Evolutionary conservation across 441 rosid genomes (phyloP).

Genomic region (Adansonia madagascariensis): DNA sequence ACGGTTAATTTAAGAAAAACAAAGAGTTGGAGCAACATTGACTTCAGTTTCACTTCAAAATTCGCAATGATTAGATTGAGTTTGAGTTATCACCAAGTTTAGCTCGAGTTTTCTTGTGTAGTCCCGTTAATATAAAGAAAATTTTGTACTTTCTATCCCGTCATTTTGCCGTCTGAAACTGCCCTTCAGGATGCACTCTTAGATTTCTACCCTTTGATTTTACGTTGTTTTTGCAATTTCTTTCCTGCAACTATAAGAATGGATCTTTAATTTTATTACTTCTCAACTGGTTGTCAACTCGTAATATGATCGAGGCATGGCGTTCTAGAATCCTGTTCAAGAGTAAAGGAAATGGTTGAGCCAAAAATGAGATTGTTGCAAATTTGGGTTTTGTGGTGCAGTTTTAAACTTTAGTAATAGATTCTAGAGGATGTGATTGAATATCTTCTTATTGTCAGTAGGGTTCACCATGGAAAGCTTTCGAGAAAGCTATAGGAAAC

Average conservation of each 20-base stretch:
- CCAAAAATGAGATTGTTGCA: background rate
- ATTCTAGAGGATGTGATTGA: background rate
- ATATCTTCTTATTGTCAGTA: conserved; percentile 24
- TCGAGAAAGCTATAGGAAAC: conserved; percentile 62
- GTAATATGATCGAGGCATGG: background rate
- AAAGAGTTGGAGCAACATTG: no score
- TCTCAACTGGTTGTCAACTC: background rate
- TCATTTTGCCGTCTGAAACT: background rate
- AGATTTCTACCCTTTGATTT: background rate
- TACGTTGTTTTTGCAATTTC: background rate
- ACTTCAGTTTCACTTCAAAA: background rate
- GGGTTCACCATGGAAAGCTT: conserved; percentile 43
- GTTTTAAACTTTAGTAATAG: background rate
- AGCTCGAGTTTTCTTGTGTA: background rate
- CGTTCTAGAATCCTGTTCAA: background rate
- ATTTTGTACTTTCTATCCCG: background rate
- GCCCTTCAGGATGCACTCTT: background rate
- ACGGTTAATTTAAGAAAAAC: no score
- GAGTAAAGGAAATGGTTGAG: background rate
- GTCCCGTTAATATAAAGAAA: background rate
- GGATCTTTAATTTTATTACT: background rate
- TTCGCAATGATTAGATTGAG: background rate
- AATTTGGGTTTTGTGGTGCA: background rate
- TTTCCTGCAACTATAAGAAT: background rate
- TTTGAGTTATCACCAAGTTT: background rate